Conservation (phyloP, 331 rosid genomes). For the Erythrophleum ivorense region DNA sequence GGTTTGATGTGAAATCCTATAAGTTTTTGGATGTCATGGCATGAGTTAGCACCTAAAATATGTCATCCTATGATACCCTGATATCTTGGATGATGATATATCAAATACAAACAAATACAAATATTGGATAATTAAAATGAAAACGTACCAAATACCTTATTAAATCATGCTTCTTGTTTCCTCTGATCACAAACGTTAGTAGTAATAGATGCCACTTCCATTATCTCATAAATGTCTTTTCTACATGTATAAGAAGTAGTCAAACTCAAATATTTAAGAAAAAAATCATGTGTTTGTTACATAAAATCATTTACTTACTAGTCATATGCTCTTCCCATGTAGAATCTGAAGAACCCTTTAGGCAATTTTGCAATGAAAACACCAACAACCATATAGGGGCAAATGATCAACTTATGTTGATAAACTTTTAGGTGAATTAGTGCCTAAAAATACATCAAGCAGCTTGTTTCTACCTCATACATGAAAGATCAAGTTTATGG, state of each 20-base stretch:
- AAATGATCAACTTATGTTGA: constrained; percentile 56
- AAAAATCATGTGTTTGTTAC: constrained; percentile 32
- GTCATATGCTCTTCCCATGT: constrained; percentile 47
- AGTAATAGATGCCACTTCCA: constrained; percentile 26
- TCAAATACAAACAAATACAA: no score
- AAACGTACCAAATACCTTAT: no score
- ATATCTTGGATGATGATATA: no score
- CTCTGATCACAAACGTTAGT: constrained; percentile 13
- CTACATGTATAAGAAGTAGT: constrained; percentile 23
- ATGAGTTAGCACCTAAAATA: no score
- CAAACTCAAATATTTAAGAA: neutral
- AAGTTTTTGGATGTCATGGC: no score
- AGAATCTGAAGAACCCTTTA: constrained; percentile 55
- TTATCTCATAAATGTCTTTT: neutral
- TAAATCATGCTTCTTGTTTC: neutral
- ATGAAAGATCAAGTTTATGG: constrained; percentile 53
- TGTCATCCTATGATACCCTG: no score
- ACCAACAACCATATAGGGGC: constrained; percentile 40
- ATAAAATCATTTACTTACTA: constrained; percentile 40
- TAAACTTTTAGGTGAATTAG: constrained; percentile 45
- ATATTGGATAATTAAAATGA: no score
- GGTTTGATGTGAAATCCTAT: no score
- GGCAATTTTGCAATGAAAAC: constrained; percentile 55
- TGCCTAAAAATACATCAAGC: constrained; percentile 49
- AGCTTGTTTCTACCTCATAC: constrained; percentile 48